Base-by-base conservation (phyloP, 805 yeast genomes). In the Candida stauntonica region DNA sequence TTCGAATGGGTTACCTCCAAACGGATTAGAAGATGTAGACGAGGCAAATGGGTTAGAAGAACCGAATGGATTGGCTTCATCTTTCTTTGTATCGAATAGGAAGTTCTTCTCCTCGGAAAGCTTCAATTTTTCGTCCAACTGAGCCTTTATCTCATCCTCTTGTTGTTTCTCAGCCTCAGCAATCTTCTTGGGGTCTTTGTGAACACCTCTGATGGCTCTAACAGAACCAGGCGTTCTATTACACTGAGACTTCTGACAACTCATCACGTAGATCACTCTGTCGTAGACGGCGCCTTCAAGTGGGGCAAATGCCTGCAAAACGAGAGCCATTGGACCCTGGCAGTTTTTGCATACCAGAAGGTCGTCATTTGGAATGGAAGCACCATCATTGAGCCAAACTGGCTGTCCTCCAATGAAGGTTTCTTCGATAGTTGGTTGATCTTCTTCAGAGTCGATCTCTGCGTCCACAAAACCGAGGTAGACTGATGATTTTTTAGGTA, bases 361-460 rank as follows among this genome's bases (percentile, higher is more conserved):
- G 4, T 70, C 72, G 1, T 64, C 64, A 14, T 68, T 61, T 1
- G 95, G 93, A 3, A 64, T 57, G 0, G 86, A 77, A 1, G 67
- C 63, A 4, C 71, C 69, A 46, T 80, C 73, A 15, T 7, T 28
- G 24, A 86, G 58, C 94, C 95, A 82, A 7, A 77, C 54, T 7
- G 89, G 86, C 27, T 63, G 60, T 1, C 95, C 94, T 1, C 98
- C 98, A 23, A 91, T 71, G 46, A 86, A 80, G 0, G 94, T 77
- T 52, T 87, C 96, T 40, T 73, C 79, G 5, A 68, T 40, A 1
- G 68, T 61, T 20, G 77, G 70, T 27, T 46, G 51, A 26, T 70
- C 77, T 4, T 67, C 73, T 7, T 51, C 56, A 13, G 64, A 69
- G 5, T 72, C 67, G 20, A 73, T 70, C n/a, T 76, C 71, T 1